Percentiles rank a stretch among this genome's conserved stretches.
Evolutionary conservation across 805 yeast genomes (phyloP).

Genomic region (Starmerella stigmatis): DNA sequence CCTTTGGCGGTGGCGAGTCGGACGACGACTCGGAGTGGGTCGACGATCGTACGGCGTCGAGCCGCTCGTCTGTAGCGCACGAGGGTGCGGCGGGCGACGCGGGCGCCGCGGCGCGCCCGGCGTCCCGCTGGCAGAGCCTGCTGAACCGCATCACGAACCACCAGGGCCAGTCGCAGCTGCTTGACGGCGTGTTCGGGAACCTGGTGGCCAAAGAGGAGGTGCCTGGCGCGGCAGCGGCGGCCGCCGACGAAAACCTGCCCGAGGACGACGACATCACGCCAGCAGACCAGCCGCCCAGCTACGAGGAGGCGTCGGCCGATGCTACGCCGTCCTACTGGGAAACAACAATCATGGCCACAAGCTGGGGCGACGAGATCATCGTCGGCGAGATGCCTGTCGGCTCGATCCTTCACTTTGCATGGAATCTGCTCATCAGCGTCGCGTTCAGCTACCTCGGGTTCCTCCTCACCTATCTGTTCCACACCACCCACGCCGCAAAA

Average conservation of each 20-base stretch:
- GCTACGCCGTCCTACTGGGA: conserved; percentile 97
- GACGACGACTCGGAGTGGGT: conserved; percentile 17
- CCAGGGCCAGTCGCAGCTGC: conserved; percentile 14
- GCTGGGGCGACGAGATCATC: conserved; percentile 71
- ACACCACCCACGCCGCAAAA: conserved; percentile 94
- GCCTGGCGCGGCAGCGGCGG: conserved; percentile 18
- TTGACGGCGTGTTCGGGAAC: conserved; percentile 90
- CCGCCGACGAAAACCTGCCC: conserved; percentile 12
- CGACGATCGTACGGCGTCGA: conserved; percentile 10
- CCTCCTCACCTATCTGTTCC: conserved; percentile 75
- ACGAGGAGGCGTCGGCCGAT: conserved; percentile 91
- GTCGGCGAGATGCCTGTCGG: conserved; percentile 96
- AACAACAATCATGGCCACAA: conserved; percentile 68
- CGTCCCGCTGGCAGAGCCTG: conserved; percentile 15
- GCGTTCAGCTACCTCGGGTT: conserved; percentile 93
- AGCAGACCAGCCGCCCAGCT: conserved; percentile 65
- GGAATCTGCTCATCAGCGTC: conserved; percentile 84
- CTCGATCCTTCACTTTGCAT: conserved; percentile 69
- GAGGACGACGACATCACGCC: conserved; percentile 25
- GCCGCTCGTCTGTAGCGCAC: background rate
- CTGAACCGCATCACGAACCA: conserved; percentile 9
- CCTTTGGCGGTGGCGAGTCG: conserved; percentile 20
- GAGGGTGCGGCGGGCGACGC: background rate
- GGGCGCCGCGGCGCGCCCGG: background rate
- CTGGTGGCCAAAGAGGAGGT: conserved; percentile 77